Evolutionary conservation across 2,329 filamentous ascomycete genomes (phyloP), one percentile per base, ranked within the genome.

Genomic region (Aspergillus latus): DNA sequence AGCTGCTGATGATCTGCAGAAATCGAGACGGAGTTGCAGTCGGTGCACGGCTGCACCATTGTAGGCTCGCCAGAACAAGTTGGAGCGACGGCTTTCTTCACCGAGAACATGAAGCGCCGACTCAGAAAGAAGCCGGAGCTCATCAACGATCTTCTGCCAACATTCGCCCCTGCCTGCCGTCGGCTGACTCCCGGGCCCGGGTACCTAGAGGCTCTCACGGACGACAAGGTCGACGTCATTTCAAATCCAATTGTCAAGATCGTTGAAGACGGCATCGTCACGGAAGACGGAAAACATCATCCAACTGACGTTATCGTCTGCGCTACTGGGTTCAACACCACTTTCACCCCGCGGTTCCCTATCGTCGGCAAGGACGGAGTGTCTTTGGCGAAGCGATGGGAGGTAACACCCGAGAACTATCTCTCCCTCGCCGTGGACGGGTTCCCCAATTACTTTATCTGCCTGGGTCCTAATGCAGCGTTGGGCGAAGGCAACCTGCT

Each of bases 181-280:
- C 74, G 77, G 11, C 65, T 78, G 13, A 79, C 76, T 1, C 78
- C 77, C 0, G 78, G 76, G 0, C 72, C 75, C 0, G 76, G 76
- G 1, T 80, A 80, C 54, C 69, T 89, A 2, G 86, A 88, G 66
- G 84, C 85, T 0, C 73, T 88, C 15, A 78, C 79, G 0, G 76
- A 83, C 56, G 79, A 82, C 5, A 87, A 88, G 54, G 84, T 87
- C 1, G 77, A 81, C 3, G 81, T 84, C 58, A 82, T 88, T 63
- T 77, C 75, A 13, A 80, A 77, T 0, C 76, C 72, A 0, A 88
- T 88, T 62, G 75, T 74, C 16, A 75, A 62, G 10, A 61, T 74
- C 11, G 65, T 68, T 28, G 61, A 63, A 21, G 62, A 62, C 1
- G 70, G 71, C 4, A 70, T 76, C 15, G 57, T 71, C 21, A 72